A percentile compares a stretch with the other conserved stretches of the same genome.
Conservation (phyloP, 306 rosid genomes). For the Dryas drummondii region DNA sequence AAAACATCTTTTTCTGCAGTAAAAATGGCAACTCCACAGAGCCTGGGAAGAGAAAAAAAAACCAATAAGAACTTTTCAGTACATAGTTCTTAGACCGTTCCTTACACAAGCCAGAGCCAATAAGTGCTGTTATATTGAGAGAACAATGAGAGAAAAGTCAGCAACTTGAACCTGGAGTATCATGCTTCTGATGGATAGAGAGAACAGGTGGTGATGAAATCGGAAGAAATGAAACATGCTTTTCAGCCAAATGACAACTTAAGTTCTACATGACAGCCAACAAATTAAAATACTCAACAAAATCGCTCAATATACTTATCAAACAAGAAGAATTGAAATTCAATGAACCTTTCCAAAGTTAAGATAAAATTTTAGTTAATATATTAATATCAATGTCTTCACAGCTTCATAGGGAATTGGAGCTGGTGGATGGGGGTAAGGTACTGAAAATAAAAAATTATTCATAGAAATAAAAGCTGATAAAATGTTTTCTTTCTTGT, state of each 20-base stretch:
- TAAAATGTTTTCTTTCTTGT: neutral
- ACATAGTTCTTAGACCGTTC: neutral
- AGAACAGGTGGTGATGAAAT: conserved; percentile 73
- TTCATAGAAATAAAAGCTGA: neutral
- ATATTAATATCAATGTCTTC: neutral
- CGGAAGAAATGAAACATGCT: conserved; percentile 50
- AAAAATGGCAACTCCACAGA: conserved; percentile 43
- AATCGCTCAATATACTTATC: neutral
- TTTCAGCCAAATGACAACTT: conserved; percentile 49
- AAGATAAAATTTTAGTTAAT: neutral
- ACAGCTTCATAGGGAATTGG: neutral
- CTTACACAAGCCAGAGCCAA: neutral
- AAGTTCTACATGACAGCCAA: conserved; percentile 49
- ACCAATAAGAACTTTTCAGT: conserved; percentile 8
- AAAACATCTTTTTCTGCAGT: conserved; percentile 49
- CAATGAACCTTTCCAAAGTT: neutral
- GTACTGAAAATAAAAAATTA: neutral
- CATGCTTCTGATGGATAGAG: conserved; percentile 44
- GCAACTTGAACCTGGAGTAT: conserved; percentile 44
- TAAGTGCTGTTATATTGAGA: neutral
- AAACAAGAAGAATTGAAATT: neutral
- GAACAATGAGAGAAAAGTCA: conserved; percentile 19
- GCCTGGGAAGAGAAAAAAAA: conserved; percentile 41
- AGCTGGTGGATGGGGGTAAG: neutral
- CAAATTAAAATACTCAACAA: conserved; percentile 8